Percentiles rank a stretch among this genome's conserved stretches.
These are phyloP conservation scores for Mariannaea elegans DNA, from an alignment of 2,329 filamentous ascomycete species.

Conservation along the genomic window DNA sequence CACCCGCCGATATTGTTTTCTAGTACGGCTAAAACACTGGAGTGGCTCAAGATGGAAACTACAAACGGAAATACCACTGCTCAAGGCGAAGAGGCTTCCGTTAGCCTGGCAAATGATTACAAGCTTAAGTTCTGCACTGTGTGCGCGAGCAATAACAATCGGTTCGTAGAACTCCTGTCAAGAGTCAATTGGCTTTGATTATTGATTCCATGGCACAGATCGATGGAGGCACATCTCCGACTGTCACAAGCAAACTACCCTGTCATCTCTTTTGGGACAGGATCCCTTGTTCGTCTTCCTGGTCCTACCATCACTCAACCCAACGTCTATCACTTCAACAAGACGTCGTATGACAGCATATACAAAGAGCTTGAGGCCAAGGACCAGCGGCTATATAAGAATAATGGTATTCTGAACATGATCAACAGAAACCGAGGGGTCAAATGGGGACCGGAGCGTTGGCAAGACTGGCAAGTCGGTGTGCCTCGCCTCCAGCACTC, in stretches of 20 bases:
- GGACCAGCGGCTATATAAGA: constrained; percentile 85
- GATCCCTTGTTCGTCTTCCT: constrained; percentile 90
- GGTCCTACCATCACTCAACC: constrained; percentile 91
- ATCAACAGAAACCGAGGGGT: constrained; percentile 88
- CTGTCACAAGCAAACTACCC: constrained; percentile 88
- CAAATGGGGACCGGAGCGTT: constrained; percentile 95
- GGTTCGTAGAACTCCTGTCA: constrained; percentile 60
- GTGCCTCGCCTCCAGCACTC: constrained; percentile 81
- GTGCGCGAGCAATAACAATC: constrained; percentile 98
- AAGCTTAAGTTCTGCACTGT: constrained; percentile 98
- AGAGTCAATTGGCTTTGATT: background rate
- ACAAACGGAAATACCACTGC: constrained; percentile 50
- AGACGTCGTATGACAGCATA: constrained; percentile 93
- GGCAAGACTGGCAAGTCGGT: constrained; percentile 96
- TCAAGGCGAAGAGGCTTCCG: constrained; percentile 53
- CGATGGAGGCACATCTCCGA: constrained; percentile 96
- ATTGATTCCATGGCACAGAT: constrained; percentile 36
- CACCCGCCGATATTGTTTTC: constrained; percentile 24
- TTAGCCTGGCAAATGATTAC: constrained; percentile 68
- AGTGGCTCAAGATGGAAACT: constrained; percentile 49
- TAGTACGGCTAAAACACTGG: constrained; percentile 28
- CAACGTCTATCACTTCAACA: constrained; percentile 98
- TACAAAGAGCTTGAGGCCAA: constrained; percentile 89
- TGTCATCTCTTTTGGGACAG: constrained; percentile 98
- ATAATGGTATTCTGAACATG: constrained; percentile 96